phyloP scores from a whole-genome alignment of 2,329 filamentous ascomycete genomes.

The Dothideomycetes sp. region DNA sequence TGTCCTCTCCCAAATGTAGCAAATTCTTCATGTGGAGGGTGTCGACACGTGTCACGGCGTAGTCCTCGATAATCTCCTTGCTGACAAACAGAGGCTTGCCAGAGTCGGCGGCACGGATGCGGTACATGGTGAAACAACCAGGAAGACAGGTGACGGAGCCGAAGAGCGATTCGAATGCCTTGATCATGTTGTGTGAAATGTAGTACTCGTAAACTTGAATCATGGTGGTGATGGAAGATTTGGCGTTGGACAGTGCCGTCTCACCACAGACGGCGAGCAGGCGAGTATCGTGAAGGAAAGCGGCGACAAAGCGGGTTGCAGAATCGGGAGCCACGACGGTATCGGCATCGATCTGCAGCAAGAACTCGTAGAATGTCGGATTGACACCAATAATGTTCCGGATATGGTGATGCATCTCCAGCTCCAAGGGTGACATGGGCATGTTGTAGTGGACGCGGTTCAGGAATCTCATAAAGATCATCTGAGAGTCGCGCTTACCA shows the following conservation, averaged over 20 bases:
- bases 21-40: constrained; percentile 99
- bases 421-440: constrained; percentile 88
- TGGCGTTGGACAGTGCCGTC: constrained; percentile 84
- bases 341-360: constrained; percentile 94
- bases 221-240: constrained; percentile 91
- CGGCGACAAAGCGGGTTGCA: constrained; percentile 79
- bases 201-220: constrained; percentile 99
- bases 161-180: constrained; percentile 95
- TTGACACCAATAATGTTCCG: constrained; percentile 98
- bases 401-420: constrained; percentile 98
- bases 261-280: constrained; percentile 94
- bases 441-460: constrained; percentile 98
- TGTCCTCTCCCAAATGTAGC: constrained; percentile 92
- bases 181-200: constrained; percentile 93
- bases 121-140: constrained; percentile 99
- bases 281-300: constrained; percentile 83
- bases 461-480: constrained; percentile 97
- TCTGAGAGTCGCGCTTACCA: constrained; percentile 98
- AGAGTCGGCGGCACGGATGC: constrained; percentile 84
- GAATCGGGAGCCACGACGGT: constrained; percentile 86
- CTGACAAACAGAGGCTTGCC: constrained; percentile 96
- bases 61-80: constrained; percentile 76
- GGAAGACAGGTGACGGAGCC: constrained; percentile 95
- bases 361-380: constrained; percentile 94
- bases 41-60: constrained; percentile 88